phyloP scores from a whole-genome alignment of 2,329 filamentous ascomycete genomes.

The Colletotrichum tofieldiae region DNA sequence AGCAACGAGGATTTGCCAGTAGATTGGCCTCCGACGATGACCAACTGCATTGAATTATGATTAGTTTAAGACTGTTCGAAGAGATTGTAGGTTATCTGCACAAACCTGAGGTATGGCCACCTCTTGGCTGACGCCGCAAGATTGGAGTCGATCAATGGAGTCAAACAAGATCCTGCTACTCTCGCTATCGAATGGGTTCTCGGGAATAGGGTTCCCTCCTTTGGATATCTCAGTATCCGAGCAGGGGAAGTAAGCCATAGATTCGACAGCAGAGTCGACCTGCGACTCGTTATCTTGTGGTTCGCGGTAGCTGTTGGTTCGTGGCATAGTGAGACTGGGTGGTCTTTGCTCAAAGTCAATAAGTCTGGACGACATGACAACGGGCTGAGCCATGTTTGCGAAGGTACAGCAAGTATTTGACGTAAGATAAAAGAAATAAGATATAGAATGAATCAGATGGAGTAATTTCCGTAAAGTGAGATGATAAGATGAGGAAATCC shows the following conservation, averaged over 20 bases:
- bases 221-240: background rate
- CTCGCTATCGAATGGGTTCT: constrained; percentile 54
- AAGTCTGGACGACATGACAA: background rate
- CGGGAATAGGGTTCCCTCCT: constrained; percentile 12
- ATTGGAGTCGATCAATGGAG: constrained; percentile 55
- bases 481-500: background rate
- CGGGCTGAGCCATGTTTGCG: background rate
- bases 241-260: background rate
- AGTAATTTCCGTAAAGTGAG: background rate
- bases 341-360: background rate
- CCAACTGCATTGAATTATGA: constrained; percentile 45
- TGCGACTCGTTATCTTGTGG: background rate
- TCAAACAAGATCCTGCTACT: constrained; percentile 54
- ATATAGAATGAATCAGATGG: background rate
- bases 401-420: too few species aligned
- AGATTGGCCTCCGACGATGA: constrained; percentile 57
- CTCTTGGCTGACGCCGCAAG: constrained; percentile 49
- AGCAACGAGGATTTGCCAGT: constrained; percentile 57
- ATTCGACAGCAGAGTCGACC: constrained; percentile 3
- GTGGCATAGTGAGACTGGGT: background rate
- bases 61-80: constrained; percentile 2
- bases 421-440: too few species aligned
- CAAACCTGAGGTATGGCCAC: constrained; percentile 55
- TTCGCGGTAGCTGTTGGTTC: too few species aligned
- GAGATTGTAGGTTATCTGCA: background rate